Percentiles rank a stretch among this genome's conserved stretches.
These are phyloP conservation scores for Nematodospora anomalae DNA, from an alignment of 1,139 yeast genomes.

Conservation along the genomic window DNA sequence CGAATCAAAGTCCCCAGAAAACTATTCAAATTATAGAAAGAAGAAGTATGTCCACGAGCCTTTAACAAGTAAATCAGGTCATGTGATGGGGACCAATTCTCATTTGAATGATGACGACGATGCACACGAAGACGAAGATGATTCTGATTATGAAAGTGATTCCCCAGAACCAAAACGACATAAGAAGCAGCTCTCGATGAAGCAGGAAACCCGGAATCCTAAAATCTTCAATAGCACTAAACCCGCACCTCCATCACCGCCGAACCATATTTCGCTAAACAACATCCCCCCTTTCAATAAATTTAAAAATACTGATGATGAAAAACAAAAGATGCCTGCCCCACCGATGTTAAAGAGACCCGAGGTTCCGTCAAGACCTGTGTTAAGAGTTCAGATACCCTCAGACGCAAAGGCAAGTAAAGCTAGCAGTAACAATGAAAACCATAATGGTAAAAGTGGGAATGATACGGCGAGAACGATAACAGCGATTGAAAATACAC, in stretches of 20 bases:
- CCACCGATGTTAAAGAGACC: constrained; percentile 2
- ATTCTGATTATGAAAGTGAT: constrained; percentile 32
- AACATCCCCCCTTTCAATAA: constrained; percentile 32
- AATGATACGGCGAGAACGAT: constrained; percentile 28
- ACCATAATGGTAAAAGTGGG: constrained; percentile 3
- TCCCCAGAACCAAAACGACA: constrained; percentile 30
- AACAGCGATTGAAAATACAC: constrained; percentile 36
- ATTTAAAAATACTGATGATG: constrained; percentile 15
- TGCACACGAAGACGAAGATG: constrained; percentile 23
- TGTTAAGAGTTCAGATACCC: constrained; percentile 53
- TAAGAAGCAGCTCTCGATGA: constrained; percentile 15
- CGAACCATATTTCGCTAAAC: constrained; percentile 28
- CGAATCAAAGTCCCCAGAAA: constrained; percentile 61
- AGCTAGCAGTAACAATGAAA: constrained; percentile 9
- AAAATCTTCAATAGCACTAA: constrained; percentile 14
- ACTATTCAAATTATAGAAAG: constrained; percentile 50
- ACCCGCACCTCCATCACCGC: constrained; percentile 21
- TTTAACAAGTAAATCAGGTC: constrained; percentile 15
- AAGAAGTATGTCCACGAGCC: constrained; percentile 26
- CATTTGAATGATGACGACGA: constrained; percentile 18
- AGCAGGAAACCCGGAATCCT: constrained; percentile 9
- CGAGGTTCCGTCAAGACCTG: constrained; percentile 33
- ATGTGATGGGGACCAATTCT: constrained; percentile 12
- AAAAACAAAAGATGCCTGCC: constrained; percentile 4
- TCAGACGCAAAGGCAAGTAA: constrained; percentile 30